These are phyloP conservation scores for Penicillium hordei DNA, from an alignment of 2,329 filamentous ascomycete species.

Conservation along the genomic window DNA sequence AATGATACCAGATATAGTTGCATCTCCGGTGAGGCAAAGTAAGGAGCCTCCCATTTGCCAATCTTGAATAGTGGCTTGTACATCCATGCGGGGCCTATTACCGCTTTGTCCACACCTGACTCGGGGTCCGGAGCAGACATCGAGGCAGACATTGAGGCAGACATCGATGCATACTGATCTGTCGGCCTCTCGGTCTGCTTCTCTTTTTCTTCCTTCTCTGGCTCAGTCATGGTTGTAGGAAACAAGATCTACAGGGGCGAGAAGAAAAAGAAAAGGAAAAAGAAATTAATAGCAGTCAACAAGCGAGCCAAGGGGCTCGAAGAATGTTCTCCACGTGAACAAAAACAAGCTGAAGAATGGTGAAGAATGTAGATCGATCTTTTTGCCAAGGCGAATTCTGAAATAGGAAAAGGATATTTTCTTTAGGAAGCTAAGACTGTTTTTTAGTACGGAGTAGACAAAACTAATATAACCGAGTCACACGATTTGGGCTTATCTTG, in stretches of 20 bases:
- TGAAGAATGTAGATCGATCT: neutral
- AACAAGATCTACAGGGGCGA: neutral
- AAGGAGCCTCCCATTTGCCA: constrained; percentile 56
- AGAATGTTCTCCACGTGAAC: constrained; percentile 9
- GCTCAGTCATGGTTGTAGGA: constrained; percentile 15
- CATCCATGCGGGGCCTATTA: constrained; percentile 57
- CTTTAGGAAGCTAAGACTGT: neutral
- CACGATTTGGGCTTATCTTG: constrained; percentile 4
- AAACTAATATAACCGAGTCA: constrained; percentile 10
- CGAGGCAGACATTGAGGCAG: neutral
- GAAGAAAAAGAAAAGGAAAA: neutral
- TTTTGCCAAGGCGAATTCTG: neutral
- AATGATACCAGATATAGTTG: constrained; percentile 71
- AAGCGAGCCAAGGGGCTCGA: constrained; percentile 6
- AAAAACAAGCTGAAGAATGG: constrained; percentile 5
- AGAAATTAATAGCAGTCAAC: neutral
- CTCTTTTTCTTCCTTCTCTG: constrained; percentile 13
- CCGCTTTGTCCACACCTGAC: constrained; percentile 19
- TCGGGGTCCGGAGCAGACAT: constrained; percentile 23
- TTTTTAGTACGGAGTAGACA: neutral
- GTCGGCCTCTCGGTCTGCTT: constrained; percentile 13
- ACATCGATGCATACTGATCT: constrained; percentile 33
- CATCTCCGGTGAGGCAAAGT: constrained; percentile 71
- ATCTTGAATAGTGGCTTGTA: constrained; percentile 61
- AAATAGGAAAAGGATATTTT: neutral